Conservation (phyloP, 202 grass and related monocot species). For the Dendrocalamus latiflorus region DNA sequence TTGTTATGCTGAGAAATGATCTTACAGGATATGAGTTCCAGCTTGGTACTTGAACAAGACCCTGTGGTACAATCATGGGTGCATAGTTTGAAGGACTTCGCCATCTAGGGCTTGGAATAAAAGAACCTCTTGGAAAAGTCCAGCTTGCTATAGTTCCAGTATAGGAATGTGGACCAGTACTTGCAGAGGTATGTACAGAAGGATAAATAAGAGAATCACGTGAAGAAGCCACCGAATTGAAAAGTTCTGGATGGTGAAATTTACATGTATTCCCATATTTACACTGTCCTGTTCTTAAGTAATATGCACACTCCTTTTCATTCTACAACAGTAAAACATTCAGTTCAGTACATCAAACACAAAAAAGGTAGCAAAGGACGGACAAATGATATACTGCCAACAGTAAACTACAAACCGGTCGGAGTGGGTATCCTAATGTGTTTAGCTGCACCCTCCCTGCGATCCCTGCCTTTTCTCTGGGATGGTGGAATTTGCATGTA, state of each 20-base stretch:
- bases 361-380: background rate
- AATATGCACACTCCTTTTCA: constrained; percentile 95
- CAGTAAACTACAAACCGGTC: constrained; percentile 57
- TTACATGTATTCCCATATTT: constrained; percentile 99
- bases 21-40: constrained; percentile 81
- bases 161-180: constrained; percentile 61
- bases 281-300: constrained; percentile 93
- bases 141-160: constrained; percentile 59
- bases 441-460: constrained; percentile 70
- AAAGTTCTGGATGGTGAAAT: constrained; percentile 97
- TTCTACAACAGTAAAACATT: constrained; percentile 52
- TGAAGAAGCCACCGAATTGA: constrained; percentile 48
- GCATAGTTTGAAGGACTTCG: constrained; percentile 84
- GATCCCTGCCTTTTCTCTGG: constrained; percentile 96
- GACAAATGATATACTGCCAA: background rate
- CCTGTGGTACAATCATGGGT: constrained; percentile 83
- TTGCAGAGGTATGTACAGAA: constrained; percentile 77
- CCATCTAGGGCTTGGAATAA: constrained; percentile 86
- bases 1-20: constrained; percentile 3
- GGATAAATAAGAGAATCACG: constrained; percentile 82
- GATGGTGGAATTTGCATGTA: constrained; percentile 98
- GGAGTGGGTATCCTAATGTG: constrained; percentile 87
- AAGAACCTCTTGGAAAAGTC: constrained; percentile 87
- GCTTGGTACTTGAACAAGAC: constrained; percentile 79
- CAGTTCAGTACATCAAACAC: constrained; percentile 27